Base-by-base conservation (phyloP, 371 early-diverging fungal genomes). In the Apophysomyces sp. region DNA sequence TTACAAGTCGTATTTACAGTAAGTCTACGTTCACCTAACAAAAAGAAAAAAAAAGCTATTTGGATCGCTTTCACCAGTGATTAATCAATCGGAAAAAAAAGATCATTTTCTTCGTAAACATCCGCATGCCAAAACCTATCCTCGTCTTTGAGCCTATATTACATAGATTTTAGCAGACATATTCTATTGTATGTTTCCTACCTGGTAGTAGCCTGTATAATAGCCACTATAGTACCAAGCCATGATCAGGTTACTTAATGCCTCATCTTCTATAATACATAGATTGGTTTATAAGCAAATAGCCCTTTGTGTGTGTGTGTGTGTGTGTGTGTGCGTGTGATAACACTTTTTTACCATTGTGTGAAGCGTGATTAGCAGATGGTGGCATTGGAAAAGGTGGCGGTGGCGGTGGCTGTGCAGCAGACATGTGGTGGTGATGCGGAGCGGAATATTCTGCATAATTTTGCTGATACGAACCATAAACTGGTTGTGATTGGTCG, bases 221-320 rank as follows among this genome's bases (percentile, higher is more conserved):
- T 89, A 89, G 2, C 91, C 91, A 4, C 87, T 80, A 63, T 81
- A 88, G 65, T 89, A 91, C 90, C 90, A 91, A 11, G 91, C 79
- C 87, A 85, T 88, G 64, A 85, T 81, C 63, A 88, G 66, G 62
- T 44, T 44, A 44, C 49, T 44, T 21, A 44, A 9, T 9, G 49
- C 49, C 18, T 44, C 18, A 21, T 44, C 49, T 44, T 44, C 49
- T 9, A 21, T 21, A 18, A 44, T 13, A 11, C 34, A 24, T 21
- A 1, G 21, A 2, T n/a, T n/a, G n/a, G n/a, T n/a, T n/a, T n/a
- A n/a, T n/a, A n/a, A n/a, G n/a, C n/a, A n/a, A n/a, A n/a, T n/a
- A n/a, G n/a, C n/a, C n/a, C n/a, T n/a, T n/a, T n/a, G n/a, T n/a
- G n/a, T n/a, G n/a, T n/a, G n/a, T n/a, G n/a, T n/a, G n/a, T n/a